A percentile compares a stretch with the other conserved stretches of the same genome.
Evolutionary conservation across 257 asterid species (phyloP).

Genomic region (Apocynum venetum): DNA sequence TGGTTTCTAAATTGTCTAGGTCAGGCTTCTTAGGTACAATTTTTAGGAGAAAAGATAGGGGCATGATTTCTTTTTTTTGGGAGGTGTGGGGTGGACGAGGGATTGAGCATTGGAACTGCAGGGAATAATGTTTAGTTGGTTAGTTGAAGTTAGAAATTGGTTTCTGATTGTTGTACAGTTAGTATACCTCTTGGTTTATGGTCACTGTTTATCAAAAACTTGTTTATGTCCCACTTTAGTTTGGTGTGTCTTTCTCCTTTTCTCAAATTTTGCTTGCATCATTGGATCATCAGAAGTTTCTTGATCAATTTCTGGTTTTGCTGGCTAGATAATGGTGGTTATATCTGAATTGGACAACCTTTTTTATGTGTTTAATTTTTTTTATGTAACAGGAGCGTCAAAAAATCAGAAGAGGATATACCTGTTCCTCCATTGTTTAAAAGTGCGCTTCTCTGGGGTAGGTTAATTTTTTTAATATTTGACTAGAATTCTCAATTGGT

Average conservation of each 20-base stretch:
- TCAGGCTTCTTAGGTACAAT: not conserved
- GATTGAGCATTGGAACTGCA: not conserved
- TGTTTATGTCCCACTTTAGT: too few species aligned
- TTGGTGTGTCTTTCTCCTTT: not conserved
- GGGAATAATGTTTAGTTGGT: not conserved
- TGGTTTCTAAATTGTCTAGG: not conserved
- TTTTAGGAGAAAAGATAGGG: not conserved
- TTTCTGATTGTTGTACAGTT: not conserved
- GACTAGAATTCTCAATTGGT: not conserved
- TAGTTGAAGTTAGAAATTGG: not conserved
- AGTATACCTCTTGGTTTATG: not conserved
- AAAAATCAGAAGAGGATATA: constrained; percentile 78
- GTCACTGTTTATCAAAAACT: not conserved
- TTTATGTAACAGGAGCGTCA: constrained; percentile 60
- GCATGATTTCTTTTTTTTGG: not conserved
- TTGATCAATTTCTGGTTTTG: not conserved
- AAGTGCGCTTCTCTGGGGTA: constrained; percentile 96
- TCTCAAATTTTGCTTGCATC: not conserved
- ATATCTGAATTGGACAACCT: not conserved
- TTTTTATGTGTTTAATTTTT: constrained; percentile 2
- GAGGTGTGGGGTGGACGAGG: not conserved
- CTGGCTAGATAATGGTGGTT: not conserved
- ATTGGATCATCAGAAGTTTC: not conserved
- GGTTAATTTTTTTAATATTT: constrained; percentile 19
- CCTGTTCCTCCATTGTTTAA: constrained; percentile 86